Conservation (phyloP, 495 filamentous ascomycete species). For the Pseudevernia furfuracea region DNA sequence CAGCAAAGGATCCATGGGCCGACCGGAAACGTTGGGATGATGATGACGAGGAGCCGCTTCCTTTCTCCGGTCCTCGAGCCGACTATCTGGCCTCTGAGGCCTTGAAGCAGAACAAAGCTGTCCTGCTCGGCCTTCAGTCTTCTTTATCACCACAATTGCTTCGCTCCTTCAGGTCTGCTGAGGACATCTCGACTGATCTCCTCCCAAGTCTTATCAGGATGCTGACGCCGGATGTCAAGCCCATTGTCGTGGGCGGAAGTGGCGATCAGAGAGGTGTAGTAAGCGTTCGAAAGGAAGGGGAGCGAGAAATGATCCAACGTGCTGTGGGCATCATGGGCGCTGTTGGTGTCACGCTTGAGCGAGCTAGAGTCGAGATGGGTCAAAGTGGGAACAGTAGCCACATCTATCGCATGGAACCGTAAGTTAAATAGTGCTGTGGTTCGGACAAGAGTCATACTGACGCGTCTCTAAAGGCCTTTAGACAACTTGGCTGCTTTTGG, state of each 20-base stretch:
- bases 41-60: conserved; percentile 50
- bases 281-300: conserved; percentile 74
- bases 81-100: conserved; percentile 72
- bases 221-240: conserved; percentile 81
- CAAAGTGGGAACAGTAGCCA: conserved; percentile 49
- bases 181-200: conserved; percentile 70
- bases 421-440: conserved; percentile 33
- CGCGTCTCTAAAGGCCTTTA: conserved; percentile 44
- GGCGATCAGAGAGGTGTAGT: conserved; percentile 61
- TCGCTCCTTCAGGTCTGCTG: conserved; percentile 67
- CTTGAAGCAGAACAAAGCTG: conserved; percentile 57
- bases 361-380: conserved; percentile 63
- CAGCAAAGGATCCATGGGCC: conserved; percentile 27
- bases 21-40: conserved; percentile 34
- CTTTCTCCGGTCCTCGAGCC: conserved; percentile 73
- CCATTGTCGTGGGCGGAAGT: conserved; percentile 75
- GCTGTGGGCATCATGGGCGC: conserved; percentile 74
- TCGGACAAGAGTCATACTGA: conserved; percentile 28
- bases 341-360: conserved; percentile 73
- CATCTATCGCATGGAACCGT: conserved; percentile 95
- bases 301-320: conserved; percentile 69
- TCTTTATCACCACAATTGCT: conserved; percentile 52
- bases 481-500: conserved; percentile 61
- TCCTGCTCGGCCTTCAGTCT: conserved; percentile 46
- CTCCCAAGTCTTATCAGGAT: conserved; percentile 75